phyloP scores from a whole-genome alignment of 78 protist species.

The Dictyostelium discoideum region dicty_2.7 NC_007090.3:4763501-4764000 shows the following conservation, averaged over 20 bases:
- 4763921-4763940: neutral
- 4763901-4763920: neutral
- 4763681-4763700: neutral
- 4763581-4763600: neutral
- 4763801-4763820: neutral
- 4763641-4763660: neutral
- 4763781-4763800: neutral
- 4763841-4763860: neutral
- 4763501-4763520: conserved; percentile 57
- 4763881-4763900: neutral
- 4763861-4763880: neutral
- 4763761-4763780: neutral
- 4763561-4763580: neutral
- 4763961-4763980: neutral
- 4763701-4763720: neutral
- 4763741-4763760: neutral
- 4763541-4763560: conserved; percentile 1
- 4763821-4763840: neutral
- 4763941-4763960: neutral
- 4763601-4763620: neutral
- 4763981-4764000: conserved; percentile 2
- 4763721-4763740: neutral
- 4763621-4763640: neutral
- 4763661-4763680: neutral
- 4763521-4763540: neutral